These are phyloP conservation scores for Alternaria sp. DNA, from an alignment of 2,329 filamentous ascomycete genomes.

Conservation along the genomic window DNA sequence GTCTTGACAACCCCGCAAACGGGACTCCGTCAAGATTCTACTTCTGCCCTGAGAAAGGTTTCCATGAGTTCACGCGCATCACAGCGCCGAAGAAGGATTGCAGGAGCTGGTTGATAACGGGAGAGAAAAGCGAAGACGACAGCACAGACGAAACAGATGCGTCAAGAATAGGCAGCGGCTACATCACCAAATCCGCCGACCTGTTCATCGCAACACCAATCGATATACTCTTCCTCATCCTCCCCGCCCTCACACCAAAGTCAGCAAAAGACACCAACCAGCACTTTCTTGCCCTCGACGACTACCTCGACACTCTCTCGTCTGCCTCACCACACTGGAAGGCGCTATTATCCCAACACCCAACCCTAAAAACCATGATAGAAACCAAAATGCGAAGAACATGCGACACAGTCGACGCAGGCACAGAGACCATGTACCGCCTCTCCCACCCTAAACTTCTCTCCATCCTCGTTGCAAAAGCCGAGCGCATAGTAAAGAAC, in stretches of 20 bases:
- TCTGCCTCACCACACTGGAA: conserved; percentile 66
- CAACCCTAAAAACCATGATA: conserved; percentile 56
- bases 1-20: conserved; percentile 64
- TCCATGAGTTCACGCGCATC: conserved; percentile 69
- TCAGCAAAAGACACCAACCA: conserved; percentile 62
- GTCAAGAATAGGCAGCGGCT: conserved; percentile 52
- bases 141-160: conserved; percentile 6
- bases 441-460: conserved; percentile 77
- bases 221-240: conserved; percentile 83
- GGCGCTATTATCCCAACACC: conserved; percentile 61
- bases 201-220: conserved; percentile 85
- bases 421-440: conserved; percentile 85
- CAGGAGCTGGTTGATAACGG: conserved; percentile 63
- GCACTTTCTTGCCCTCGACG: conserved; percentile 73
- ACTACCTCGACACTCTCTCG: conserved; percentile 72
- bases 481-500: conserved; percentile 68
- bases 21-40: conserved; percentile 61
- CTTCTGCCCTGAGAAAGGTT: conserved; percentile 65
- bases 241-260: conserved; percentile 71
- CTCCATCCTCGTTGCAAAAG: conserved; percentile 72
- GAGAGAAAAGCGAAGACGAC: conserved; percentile 22
- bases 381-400: conserved; percentile 72
- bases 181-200: conserved; percentile 72
- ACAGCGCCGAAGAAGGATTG: conserved; percentile 60
- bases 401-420: conserved; percentile 84